Conservation (phyloP, 208 protist species). For the Trypanosoma theileri region DNA sequence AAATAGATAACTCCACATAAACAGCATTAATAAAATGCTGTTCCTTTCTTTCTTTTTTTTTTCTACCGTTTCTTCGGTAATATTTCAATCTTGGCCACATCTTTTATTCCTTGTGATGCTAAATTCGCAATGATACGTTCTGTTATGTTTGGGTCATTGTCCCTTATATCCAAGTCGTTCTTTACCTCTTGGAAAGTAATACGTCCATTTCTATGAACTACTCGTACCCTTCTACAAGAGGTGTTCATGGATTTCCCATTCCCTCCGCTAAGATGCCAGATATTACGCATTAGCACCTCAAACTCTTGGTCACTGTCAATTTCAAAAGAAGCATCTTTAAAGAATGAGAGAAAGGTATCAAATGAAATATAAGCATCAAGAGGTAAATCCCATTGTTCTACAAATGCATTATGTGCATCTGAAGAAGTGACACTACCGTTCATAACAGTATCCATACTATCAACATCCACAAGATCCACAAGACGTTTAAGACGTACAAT, state of each 20-base stretch:
- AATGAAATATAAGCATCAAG: slow-evolving; percentile 46
- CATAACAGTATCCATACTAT: slow-evolving; percentile 43
- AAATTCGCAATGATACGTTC: slow-evolving; percentile 64
- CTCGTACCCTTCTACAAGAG: slow-evolving; percentile 81
- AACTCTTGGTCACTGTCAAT: slow-evolving; percentile 73
- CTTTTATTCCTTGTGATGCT: slow-evolving; percentile 80
- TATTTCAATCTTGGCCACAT: slow-evolving; percentile 67
- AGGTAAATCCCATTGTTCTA: slow-evolving; percentile 58
- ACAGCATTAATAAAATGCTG: not conserved
- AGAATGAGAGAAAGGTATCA: slow-evolving; percentile 65
- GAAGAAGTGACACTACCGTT: slow-evolving; percentile 40
- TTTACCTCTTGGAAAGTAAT: slow-evolving; percentile 79
- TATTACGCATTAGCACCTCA: slow-evolving; percentile 84
- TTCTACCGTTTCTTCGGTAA: slow-evolving; percentile 20
- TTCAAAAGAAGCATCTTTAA: slow-evolving; percentile 80
- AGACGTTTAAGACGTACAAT: slow-evolving; percentile 47
- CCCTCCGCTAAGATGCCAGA: slow-evolving; percentile 91
- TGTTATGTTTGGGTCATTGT: slow-evolving; percentile 46
- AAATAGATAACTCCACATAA: not conserved
- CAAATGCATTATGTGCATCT: slow-evolving; percentile 56
- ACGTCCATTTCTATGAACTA: slow-evolving; percentile 82
- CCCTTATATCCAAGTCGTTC: slow-evolving; percentile 81
- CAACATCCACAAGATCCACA: slow-evolving; percentile 67
- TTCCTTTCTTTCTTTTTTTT: slow-evolving; percentile 6
- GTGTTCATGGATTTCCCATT: slow-evolving; percentile 76